Base-by-base conservation (phyloP, 208 protist species). In the Trypanosomatidae sp. region DNA sequence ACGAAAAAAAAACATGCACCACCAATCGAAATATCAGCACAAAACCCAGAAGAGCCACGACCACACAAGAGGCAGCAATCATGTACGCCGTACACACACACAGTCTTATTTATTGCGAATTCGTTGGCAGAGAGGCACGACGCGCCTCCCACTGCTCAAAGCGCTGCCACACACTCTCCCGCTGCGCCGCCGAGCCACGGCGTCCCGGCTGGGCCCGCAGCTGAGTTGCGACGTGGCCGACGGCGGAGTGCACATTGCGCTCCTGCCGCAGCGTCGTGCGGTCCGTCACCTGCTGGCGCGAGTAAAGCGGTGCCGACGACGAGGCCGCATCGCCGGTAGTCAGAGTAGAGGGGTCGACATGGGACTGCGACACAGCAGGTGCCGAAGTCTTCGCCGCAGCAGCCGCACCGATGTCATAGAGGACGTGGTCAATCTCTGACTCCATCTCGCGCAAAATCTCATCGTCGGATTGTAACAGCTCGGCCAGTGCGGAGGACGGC, bases 381-480 rank as follows among this genome's bases (percentile, higher is more conserved):
- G n/a, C n/a, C n/a, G n/a, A n/a, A n/a, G n/a, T n/a, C n/a, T n/a
- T n/a, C n/a, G n/a, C n/a, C n/a, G n/a, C n/a, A n/a, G 41, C 39
- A 30, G 30, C 44, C 0, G 66, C 50, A 58, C 69, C 71, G 46
- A 89, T 3, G 46, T 81, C 72, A 25, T 79, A 71, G 2, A 96
- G 79, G 5, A 93, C 83, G 33, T 76, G 53, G 39, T 90, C 76
- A 58, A 96, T 92, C 47, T 90, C 88, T 43, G 83, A 81, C 77
- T 96, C 89, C 85, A 96, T 91, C 72, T 93, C 88, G 7, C 62
- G 59, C 73, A 95, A 59, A 33, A 93, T 80, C 10, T 91, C 90
- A 17, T 95, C 90, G 59, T 95, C 90, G 1, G 81, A 83, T 62
- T 81, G 75, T 12, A 91, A 41, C n/a, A 84, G 58, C 58, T 77